Evolutionary conservation across 352 stramenopile species (phyloP).

Genomic region (Globisporangium parvum): DNA sequence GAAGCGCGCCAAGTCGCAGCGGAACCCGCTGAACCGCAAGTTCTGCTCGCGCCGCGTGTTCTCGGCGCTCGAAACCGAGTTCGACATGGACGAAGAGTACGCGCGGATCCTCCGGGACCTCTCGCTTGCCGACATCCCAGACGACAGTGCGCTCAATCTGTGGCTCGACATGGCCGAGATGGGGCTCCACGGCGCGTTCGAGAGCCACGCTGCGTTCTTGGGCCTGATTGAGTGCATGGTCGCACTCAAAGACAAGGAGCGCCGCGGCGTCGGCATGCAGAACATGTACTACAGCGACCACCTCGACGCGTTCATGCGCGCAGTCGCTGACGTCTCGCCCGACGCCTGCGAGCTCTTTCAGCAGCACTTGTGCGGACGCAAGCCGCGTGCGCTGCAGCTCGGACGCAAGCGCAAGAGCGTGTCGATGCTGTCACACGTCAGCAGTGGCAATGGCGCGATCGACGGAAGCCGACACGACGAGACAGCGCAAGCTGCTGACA

Average conservation of each 20-base stretch:
- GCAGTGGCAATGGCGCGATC: not conserved
- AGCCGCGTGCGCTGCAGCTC: conserved; percentile 32
- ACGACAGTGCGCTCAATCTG: conserved; percentile 34
- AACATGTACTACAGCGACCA: conserved; percentile 74
- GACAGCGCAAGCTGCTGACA: not conserved
- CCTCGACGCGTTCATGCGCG: conserved; percentile 64
- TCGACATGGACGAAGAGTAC: conserved; percentile 50
- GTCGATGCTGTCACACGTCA: not conserved
- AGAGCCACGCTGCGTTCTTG: conserved; percentile 53
- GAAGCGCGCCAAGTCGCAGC: conserved; percentile 26
- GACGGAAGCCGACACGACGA: not conserved
- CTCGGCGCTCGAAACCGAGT: conserved; percentile 44
- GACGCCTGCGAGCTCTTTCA: conserved; percentile 73
- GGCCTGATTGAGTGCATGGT: conserved; percentile 67
- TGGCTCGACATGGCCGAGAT: conserved; percentile 69
- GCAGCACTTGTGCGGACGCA: conserved; percentile 56
- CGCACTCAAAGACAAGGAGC: conserved; percentile 70
- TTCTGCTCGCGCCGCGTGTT: conserved; percentile 48
- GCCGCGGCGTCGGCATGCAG: conserved; percentile 65
- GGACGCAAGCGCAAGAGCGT: conserved; percentile 27
- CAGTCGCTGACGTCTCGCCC: conserved; percentile 43
- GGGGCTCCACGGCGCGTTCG: conserved; percentile 53
- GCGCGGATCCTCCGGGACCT: conserved; percentile 45
- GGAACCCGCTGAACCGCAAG: conserved; percentile 52
- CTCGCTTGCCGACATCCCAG: conserved; percentile 40